phyloP scores from a whole-genome alignment of 306 rosid genomes.

The Cicer chorassanicum region DNA sequence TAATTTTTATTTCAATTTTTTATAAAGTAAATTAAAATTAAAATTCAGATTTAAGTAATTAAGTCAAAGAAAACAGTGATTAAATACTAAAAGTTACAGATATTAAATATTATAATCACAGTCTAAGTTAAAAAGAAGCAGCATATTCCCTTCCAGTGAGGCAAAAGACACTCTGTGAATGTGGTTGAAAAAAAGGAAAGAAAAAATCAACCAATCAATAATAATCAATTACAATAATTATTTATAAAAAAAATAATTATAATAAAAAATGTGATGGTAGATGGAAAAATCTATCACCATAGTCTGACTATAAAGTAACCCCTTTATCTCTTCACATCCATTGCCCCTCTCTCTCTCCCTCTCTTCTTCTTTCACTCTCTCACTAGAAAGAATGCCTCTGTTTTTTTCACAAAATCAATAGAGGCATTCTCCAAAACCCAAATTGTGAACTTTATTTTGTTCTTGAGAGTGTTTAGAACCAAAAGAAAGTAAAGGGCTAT shows the following conservation, averaged over 20 bases:
- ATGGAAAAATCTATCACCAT: constrained; percentile 40
- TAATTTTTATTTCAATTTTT: no score
- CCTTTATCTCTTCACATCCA: constrained; percentile 40
- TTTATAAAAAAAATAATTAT: neutral
- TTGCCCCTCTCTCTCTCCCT: constrained; percentile 32
- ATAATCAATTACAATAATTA: neutral
- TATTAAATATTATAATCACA: neutral
- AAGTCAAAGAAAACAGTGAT: neutral
- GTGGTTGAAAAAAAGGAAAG: neutral
- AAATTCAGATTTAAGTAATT: neutral
- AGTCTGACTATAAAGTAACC: constrained; percentile 65
- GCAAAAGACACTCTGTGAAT: constrained; percentile 25
- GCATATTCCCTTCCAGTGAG: constrained; percentile 36
- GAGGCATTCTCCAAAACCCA: neutral
- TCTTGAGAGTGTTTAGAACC: neutral
- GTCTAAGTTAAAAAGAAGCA: neutral
- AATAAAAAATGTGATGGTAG: constrained; percentile 21
- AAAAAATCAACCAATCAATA: constrained; percentile 14
- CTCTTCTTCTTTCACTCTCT: constrained; percentile 37
- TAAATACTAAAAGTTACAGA: neutral
- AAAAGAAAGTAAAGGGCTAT: neutral
- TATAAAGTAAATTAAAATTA: no score
- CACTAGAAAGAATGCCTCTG: constrained; percentile 46
- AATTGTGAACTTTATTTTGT: neutral
- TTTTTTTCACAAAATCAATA: neutral